Evolutionary conservation across 1,284 basidiomycete genomes (phyloP).

Genomic region (Ceratobasidium sp.): DNA sequence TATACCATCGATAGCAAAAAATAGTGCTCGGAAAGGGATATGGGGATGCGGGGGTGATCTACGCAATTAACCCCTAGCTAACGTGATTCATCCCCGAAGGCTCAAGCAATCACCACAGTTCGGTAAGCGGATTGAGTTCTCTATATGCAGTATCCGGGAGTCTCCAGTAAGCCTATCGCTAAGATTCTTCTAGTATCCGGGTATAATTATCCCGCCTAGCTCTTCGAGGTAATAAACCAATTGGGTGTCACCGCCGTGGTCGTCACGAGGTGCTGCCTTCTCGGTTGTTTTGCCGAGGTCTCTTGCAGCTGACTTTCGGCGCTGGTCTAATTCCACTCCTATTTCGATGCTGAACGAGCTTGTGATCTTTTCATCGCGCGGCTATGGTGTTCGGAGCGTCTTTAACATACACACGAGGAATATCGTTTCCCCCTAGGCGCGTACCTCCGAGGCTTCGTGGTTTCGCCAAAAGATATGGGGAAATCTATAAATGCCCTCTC

Average conservation of each 20-base stretch:
- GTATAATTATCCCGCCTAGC: neutral
- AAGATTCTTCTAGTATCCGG: conserved; percentile 9
- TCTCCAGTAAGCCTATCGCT: conserved; percentile 28
- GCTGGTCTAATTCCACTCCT: neutral
- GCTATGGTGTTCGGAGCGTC: conserved; percentile 6
- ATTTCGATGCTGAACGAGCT: neutral
- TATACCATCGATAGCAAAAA: neutral
- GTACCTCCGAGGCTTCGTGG: conserved; percentile 18
- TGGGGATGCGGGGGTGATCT: neutral
- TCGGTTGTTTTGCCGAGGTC: conserved; percentile 13
- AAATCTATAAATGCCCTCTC: conserved; percentile 8
- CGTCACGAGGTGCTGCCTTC: conserved; percentile 31
- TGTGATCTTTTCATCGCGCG: conserved; percentile 13
- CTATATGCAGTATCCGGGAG: conserved; percentile 3
- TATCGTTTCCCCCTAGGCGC: conserved; percentile 25
- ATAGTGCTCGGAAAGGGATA: neutral
- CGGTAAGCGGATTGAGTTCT: conserved; percentile 11
- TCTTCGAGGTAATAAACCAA: neutral
- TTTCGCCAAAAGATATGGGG: too few species aligned
- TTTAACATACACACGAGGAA: neutral
- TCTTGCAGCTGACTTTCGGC: neutral
- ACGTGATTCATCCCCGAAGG: conserved; percentile 20
- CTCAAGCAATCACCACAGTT: conserved; percentile 8
- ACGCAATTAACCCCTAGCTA: neutral
- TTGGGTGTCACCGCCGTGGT: neutral